Conservation (phyloP, 805 yeast species). For the Jamesozyma spencerorum region DNA sequence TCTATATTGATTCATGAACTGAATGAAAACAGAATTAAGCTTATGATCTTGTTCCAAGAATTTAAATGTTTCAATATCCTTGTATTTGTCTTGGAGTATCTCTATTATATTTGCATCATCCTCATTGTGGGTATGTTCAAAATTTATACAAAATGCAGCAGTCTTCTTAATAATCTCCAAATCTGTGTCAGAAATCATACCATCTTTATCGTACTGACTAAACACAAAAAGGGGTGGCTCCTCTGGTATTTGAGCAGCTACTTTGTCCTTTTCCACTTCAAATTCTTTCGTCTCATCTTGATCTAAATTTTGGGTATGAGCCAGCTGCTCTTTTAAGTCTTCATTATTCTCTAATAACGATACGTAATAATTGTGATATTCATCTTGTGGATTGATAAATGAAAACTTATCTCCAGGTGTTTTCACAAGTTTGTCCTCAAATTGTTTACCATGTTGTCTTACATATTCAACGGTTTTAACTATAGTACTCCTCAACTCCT, state of each 20-base stretch:
- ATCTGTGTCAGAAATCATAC: constrained; percentile 48
- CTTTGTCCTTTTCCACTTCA: no score
- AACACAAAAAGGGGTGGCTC: constrained; percentile 22
- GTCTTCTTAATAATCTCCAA: constrained; percentile 60
- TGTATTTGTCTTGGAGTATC: constrained; percentile 31
- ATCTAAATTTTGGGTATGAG: no score
- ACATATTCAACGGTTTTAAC: constrained; percentile 69
- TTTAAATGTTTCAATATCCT: constrained; percentile 49
- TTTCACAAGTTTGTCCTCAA: constrained; percentile 50
- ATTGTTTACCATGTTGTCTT: constrained; percentile 52
- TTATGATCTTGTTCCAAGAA: constrained; percentile 58
- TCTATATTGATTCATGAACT: constrained; percentile 49
- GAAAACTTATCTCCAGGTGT: constrained; percentile 43
- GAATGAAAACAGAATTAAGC: constrained; percentile 41
- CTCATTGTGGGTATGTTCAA: constrained; percentile 7
- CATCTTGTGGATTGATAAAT: constrained; percentile 50
- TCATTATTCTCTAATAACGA: constrained; percentile 1
- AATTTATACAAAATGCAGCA: constrained; percentile 53
- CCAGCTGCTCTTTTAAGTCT: constrained; percentile 30
- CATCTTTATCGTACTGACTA: constrained; percentile 22
- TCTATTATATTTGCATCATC: constrained; percentile 29
- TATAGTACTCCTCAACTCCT: constrained; percentile 39
- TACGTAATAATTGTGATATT: constrained; percentile 47
- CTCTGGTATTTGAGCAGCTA: constrained; percentile 2
- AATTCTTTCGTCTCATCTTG: no score